Evolutionary conservation across 2,329 filamentous ascomycete species (phyloP).

Genomic region (Berkeleyomyces rouxiae): DNA sequence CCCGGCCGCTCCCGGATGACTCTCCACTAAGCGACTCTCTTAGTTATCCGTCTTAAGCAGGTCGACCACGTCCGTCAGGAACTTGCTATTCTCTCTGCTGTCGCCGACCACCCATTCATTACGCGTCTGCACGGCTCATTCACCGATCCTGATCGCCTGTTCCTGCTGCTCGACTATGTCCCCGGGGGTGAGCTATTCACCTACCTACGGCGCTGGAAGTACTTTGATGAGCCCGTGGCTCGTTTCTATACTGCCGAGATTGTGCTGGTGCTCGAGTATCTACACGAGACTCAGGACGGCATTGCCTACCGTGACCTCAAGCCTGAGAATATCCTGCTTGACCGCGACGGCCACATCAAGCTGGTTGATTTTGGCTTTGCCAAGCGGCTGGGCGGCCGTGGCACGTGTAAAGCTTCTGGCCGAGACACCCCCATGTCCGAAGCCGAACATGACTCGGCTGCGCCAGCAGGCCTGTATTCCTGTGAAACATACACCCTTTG

Average conservation of each 20-base stretch:
- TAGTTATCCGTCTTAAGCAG: constrained; percentile 66
- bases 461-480: constrained; percentile 23
- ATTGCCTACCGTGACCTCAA: constrained; percentile 71
- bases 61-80: constrained; percentile 77
- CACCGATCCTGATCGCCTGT: constrained; percentile 60
- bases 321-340: constrained; percentile 66
- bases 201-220: constrained; percentile 59
- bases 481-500: constrained; percentile 69
- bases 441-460: too few species aligned
- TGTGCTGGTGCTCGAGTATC: constrained; percentile 61
- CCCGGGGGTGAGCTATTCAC: constrained; percentile 74
- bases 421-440: background rate
- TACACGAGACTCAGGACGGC: constrained; percentile 62
- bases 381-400: constrained; percentile 46
- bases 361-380: constrained; percentile 77
- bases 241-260: constrained; percentile 77
- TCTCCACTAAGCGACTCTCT: background rate
- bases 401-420: background rate
- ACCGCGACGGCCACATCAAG: constrained; percentile 63
- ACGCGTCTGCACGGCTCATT: constrained; percentile 65
- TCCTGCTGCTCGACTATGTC: constrained; percentile 72
- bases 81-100: constrained; percentile 58
- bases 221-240: constrained; percentile 62
- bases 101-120: constrained; percentile 70
- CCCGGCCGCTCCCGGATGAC: constrained; percentile 17